Evolutionary conservation across 2,329 filamentous ascomycete species (phyloP).

Genomic region (Colletotrichum sublineola): DNA sequence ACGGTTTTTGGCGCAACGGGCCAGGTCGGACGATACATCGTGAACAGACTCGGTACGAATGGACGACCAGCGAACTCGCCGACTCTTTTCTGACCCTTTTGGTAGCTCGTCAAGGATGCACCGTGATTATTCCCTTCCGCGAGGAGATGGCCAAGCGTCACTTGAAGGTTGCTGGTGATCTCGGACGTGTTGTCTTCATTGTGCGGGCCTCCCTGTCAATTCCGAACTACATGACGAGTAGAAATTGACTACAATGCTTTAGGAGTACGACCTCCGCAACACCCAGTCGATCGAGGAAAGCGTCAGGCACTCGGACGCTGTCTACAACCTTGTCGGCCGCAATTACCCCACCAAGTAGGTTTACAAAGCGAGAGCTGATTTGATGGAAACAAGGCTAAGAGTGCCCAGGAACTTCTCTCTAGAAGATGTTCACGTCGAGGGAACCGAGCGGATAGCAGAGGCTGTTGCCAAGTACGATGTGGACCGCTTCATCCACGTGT

Average conservation of each 20-base stretch:
- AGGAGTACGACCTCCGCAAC: constrained; percentile 97
- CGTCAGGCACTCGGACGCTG: constrained; percentile 95
- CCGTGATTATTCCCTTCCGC: constrained; percentile 90
- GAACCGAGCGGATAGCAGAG: constrained; percentile 90
- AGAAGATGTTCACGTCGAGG: constrained; percentile 93
- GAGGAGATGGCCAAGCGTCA: constrained; percentile 99
- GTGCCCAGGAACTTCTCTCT: constrained; percentile 85
- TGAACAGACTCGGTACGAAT: constrained; percentile 84
- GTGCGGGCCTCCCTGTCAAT: constrained; percentile 56
- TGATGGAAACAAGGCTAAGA: constrained; percentile 48
- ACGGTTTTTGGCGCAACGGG: constrained; percentile 99
- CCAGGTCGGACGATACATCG: constrained; percentile 95
- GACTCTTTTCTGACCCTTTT: constrained; percentile 37
- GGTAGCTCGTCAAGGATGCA: constrained; percentile 90
- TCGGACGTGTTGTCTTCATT: constrained; percentile 89
- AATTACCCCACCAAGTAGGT: constrained; percentile 95
- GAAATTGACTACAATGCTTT: constrained; percentile 35
- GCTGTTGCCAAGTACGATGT: constrained; percentile 98
- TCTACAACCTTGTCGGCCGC: constrained; percentile 95
- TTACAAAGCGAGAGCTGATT: constrained; percentile 1
- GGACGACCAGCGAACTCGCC: constrained; percentile 43
- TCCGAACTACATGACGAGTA: neutral
- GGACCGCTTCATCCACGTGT: constrained; percentile 96
- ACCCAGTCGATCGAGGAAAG: constrained; percentile 96
- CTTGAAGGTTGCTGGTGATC: constrained; percentile 94